These are phyloP conservation scores for Saccharomycopsis selenospora DNA, from an alignment of 805 yeast genomes.

Conservation along the genomic window DNA sequence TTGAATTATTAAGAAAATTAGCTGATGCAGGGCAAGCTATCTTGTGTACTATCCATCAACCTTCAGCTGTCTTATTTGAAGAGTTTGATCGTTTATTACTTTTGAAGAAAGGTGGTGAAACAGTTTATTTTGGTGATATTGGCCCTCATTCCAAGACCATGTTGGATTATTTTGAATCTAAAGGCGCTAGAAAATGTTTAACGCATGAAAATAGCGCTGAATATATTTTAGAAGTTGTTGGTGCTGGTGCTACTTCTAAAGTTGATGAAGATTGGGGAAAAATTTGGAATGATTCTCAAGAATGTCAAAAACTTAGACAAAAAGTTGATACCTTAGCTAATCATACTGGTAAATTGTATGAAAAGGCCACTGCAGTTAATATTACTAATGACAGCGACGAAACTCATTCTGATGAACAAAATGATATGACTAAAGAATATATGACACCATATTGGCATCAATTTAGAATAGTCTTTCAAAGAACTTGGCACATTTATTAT, in stretches of 20 bases:
- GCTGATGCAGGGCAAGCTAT: slow-evolving; percentile 45
- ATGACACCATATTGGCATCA: slow-evolving; percentile 40
- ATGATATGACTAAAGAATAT: slow-evolving; percentile 32
- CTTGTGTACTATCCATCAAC: slow-evolving; percentile 51
- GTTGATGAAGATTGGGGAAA: slow-evolving; percentile 52
- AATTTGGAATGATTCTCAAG: slow-evolving; percentile 46
- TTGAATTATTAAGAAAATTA: slow-evolving; percentile 37
- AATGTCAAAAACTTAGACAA: slow-evolving; percentile 35
- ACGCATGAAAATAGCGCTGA: slow-evolving; percentile 65
- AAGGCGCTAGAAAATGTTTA: slow-evolving; percentile 59
- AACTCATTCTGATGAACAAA: slow-evolving; percentile 20
- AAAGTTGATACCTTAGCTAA: slow-evolving; percentile 60
- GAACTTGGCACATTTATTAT: slow-evolving; percentile 52
- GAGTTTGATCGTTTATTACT: slow-evolving; percentile 41
- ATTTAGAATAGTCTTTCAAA: slow-evolving; percentile 50
- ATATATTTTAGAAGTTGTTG: slow-evolving; percentile 63
- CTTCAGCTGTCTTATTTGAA: slow-evolving; percentile 43
- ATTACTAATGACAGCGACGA: slow-evolving; percentile 31
- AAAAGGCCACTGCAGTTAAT: background rate
- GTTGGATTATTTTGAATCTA: slow-evolving; percentile 52
- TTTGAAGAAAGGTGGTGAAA: slow-evolving; percentile 44
- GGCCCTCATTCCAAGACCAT: slow-evolving; percentile 49
- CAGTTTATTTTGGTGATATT: slow-evolving; percentile 58
- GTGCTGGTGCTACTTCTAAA: slow-evolving; percentile 68
- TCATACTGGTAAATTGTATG: slow-evolving; percentile 39